Base-by-base conservation (phyloP, 768 basidiomycete species). In the Lactifluus subvellereus region DNA sequence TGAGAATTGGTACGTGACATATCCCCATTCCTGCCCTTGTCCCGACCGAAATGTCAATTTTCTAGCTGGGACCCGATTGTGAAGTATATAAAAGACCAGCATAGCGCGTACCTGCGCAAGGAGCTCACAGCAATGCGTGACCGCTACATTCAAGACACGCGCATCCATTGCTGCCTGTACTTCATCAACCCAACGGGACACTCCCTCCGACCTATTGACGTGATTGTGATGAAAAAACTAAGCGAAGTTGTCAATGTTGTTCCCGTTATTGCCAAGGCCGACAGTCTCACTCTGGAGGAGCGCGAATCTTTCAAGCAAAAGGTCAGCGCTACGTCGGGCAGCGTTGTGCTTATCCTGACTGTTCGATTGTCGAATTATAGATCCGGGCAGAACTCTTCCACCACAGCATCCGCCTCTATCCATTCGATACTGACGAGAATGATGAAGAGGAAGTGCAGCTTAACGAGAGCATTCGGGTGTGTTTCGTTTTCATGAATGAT, bases 121-220 rank as follows among this genome's bases (percentile, higher is more conserved):
- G 96, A 99, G 80, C 82, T 98, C 67, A 98, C 97, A 3, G 96
- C 97, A 2, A 94, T 94, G 89, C 90, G 97, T 66, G 96, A 98
- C 82, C 90, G 94, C 60, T 91, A 94, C 79, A 99, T 99, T 70
- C 90, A 91, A 72, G 96, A 99, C 78, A 98, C 97, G 16, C 89
- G 96, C 65, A 97, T 99, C 66, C 96, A 99, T 81, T 98, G 95
- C 80, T 91, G 89, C 74, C 75, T 99, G 58, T 98, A 93, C 84
- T 99, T 98, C 78, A 94, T 99, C 81, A 95, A 89, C 76, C 97
- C 96, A 22, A 97, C 95, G n/a, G 96, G 96, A 22, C 96, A 99
- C 77, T 87, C 90, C 4, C 84, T 99, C 60, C 92, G 95, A 64
- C 87, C 97, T 35, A 94, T 99, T 71, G 96, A 99, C 70, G 88